Evolutionary conservation across 2,329 filamentous ascomycete species (phyloP), one percentile per base, ranked within the genome.

Genomic region (Aspergillus novoparasiticus): DNA sequence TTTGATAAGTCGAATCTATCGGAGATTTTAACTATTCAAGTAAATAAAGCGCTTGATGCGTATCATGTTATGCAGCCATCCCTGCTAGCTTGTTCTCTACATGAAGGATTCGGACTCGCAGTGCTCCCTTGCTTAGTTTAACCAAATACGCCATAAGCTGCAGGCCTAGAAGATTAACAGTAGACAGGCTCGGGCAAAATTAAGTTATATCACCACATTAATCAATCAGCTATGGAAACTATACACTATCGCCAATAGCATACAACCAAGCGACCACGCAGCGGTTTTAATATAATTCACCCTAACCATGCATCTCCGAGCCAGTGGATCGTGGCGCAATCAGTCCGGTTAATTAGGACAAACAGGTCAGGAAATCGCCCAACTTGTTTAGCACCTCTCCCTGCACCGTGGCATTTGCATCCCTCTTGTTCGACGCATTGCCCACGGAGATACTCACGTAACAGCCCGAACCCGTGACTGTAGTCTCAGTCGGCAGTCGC

Each of bases 361-460:
- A 64, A 69, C 85, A 86, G 11, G 76, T 78, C 63, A 87, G 68
- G 28, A 87, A 73, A 43, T 73, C 73, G 14, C 76, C 73, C 63
- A 89, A 68, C 74, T 85, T 87, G 21, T 82, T 72, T 66, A 85
- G 61, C 51, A 88, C 85, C 28, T 79, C 72, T 4, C 73, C 78
- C 78, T 89, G 87, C 70, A 79, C 73, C 2, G 78, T 82, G 48
- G 81, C 81, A 63, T 81, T 73, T 0, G 84, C 85, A 57, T 88
- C 89, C 1, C 81, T 82, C 83, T 90, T 91, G 62, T 87, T 84
- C 2, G 73, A 76, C 12, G 87, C 85, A 68, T 86, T 79, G 0
- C 86, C 89, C 4, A 90, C 84, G 65, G 87, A 90, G 51, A 92
- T 81, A 46, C 86, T 86, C 21, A 86, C 84, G 73, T 83, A 87